phyloP scores from a whole-genome alignment of 1,284 basidiomycete genomes.

The Cryptococcus deneoformans region DNA sequence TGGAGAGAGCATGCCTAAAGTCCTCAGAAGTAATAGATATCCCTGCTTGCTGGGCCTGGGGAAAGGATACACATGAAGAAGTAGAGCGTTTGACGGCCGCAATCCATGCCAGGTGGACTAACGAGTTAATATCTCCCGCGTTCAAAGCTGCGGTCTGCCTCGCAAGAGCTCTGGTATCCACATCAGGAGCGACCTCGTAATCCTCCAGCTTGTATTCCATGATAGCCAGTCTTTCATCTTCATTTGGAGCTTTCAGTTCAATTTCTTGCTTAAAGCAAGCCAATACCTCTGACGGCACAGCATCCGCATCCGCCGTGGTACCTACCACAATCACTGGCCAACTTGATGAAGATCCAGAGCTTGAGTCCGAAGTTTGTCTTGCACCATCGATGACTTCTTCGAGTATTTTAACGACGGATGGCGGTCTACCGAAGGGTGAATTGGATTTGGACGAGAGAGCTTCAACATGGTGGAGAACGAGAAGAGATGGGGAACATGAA shows the following conservation, averaged over 20 bases:
- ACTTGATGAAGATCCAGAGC: not conserved
- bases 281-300: constrained; percentile 65
- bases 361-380: constrained; percentile 7
- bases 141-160: constrained; percentile 90
- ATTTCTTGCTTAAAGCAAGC: constrained; percentile 88
- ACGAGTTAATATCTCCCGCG: constrained; percentile 73
- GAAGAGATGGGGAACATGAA: constrained; percentile 77
- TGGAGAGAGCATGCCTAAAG: constrained; percentile 69
- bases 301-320: constrained; percentile 67
- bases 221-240: constrained; percentile 67
- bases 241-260: constrained; percentile 74
- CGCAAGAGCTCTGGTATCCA: constrained; percentile 69
- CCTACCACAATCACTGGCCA: constrained; percentile 70
- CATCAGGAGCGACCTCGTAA: constrained; percentile 66
- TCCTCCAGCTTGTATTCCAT: constrained; percentile 56
- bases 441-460: constrained; percentile 74
- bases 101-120: constrained; percentile 64
- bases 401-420: constrained; percentile 36
- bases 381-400: constrained; percentile 21
- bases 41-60: constrained; percentile 53
- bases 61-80: not conserved
- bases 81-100: constrained; percentile 58
- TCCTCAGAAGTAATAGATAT: constrained; percentile 65
- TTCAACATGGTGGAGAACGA: constrained; percentile 80
- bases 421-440: constrained; percentile 60